Conservation (phyloP, 31 red algal genomes). For the Bonnemaisonia californica region DNA sequence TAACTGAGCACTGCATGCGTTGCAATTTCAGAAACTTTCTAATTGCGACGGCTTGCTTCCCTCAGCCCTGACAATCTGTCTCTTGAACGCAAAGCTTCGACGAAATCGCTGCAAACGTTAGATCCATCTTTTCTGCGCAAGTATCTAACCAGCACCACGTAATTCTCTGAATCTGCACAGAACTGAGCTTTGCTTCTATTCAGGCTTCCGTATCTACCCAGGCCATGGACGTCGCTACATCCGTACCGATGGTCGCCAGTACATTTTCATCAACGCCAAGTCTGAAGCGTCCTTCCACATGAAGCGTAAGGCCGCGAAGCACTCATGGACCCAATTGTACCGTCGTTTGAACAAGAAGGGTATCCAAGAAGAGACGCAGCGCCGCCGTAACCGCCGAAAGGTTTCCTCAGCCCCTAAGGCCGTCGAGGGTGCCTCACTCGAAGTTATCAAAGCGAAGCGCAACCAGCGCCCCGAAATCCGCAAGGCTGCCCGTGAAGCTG, state of each 20-base stretch:
- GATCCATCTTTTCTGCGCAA: neutral
- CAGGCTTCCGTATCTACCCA: constrained; percentile 94
- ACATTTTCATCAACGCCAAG: constrained; percentile 92
- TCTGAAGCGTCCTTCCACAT: constrained; percentile 95
- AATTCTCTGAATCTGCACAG: constrained; percentile 3
- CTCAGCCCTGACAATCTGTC: no score
- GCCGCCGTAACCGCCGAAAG: constrained; percentile 74
- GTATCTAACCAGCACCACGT: neutral
- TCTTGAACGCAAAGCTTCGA: no score
- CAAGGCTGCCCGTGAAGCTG: constrained; percentile 88
- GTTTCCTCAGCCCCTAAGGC: constrained; percentile 87
- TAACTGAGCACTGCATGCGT: no score
- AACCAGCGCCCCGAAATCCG: constrained; percentile 86
- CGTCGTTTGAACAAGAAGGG: constrained; percentile 97
- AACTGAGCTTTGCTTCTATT: constrained; percentile 93
- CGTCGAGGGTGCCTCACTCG: constrained; percentile 94
- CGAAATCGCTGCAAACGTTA: no score
- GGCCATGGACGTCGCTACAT: constrained; percentile 92
- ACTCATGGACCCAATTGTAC: constrained; percentile 96
- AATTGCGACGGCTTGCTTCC: no score
- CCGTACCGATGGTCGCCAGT: constrained; percentile 79
- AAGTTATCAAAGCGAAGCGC: constrained; percentile 94
- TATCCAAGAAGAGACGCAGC: constrained; percentile 83
- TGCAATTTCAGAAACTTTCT: no score
- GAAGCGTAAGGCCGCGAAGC: constrained; percentile 93